Evolutionary conservation across 768 basidiomycete genomes (phyloP).

Genomic region (Candolleomyces aberdarensis): DNA sequence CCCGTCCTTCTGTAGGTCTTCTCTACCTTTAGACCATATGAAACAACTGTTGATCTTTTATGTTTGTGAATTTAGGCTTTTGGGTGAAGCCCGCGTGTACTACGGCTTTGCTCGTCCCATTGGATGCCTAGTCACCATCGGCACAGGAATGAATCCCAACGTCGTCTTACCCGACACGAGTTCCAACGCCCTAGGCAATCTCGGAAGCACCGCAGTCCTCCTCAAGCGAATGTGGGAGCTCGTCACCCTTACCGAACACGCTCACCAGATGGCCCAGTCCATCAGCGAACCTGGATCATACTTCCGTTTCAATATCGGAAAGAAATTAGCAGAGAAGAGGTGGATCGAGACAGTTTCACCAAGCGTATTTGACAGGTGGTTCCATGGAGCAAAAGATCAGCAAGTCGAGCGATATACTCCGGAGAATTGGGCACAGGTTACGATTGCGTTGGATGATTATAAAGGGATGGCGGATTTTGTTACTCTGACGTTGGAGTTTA

Average conservation of each 20-base stretch:
- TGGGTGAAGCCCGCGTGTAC: conserved; percentile 22
- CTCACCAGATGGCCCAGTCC: conserved; percentile 13
- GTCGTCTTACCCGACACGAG: conserved; percentile 14
- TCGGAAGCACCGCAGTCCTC: conserved; percentile 7
- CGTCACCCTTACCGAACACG: conserved; percentile 15
- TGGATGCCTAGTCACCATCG: conserved; percentile 21
- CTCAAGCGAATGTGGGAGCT: conserved; percentile 16
- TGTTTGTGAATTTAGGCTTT: conserved; percentile 14
- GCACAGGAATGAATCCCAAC: conserved; percentile 23
- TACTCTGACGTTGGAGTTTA: conserved; percentile 12
- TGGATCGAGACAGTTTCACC: conserved; percentile 21
- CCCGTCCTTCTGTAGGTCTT: conserved; percentile 23
- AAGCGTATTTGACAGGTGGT: conserved; percentile 11
- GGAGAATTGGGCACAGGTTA: conserved; percentile 19
- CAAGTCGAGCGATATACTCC: conserved; percentile 14
- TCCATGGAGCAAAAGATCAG: conserved; percentile 8
- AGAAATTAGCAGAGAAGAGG: conserved; percentile 17
- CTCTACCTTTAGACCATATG: neutral
- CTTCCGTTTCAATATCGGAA: conserved; percentile 23
- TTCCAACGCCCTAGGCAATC: conserved; percentile 8
- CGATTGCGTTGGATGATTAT: conserved; percentile 18
- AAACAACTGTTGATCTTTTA: neutral
- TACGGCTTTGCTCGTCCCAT: conserved; percentile 20
- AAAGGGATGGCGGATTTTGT: conserved; percentile 16
- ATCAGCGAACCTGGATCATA: conserved; percentile 16